Conservation (phyloP, 164 flowering plant genomes). For the Dillenia turbinata region DNA sequence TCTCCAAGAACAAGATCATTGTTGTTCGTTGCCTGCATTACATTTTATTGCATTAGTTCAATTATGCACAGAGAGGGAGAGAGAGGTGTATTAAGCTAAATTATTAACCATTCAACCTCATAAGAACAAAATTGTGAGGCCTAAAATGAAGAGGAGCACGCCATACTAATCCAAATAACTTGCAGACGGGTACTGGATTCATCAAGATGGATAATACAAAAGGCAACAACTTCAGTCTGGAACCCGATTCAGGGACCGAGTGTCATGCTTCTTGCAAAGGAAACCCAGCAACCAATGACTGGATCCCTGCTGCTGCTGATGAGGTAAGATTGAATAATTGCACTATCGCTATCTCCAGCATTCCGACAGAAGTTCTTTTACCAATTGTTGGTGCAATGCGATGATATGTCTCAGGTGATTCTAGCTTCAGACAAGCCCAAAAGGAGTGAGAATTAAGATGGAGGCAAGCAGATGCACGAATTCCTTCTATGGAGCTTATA, state of each 20-base stretch:
- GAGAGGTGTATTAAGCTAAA: too few species aligned
- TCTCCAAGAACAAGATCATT: too few species aligned
- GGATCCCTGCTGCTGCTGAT: slow-evolving; percentile 62
- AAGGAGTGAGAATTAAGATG: slow-evolving; percentile 54
- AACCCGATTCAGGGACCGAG: slow-evolving; percentile 21
- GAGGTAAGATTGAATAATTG: slow-evolving; percentile 19
- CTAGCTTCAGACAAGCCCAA: slow-evolving; percentile 49
- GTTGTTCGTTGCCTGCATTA: too few species aligned
- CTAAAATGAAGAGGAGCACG: too few species aligned
- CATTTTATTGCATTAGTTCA: too few species aligned
- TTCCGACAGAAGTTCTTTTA: too few species aligned
- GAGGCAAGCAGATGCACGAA: background rate
- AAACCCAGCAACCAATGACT: slow-evolving; percentile 92
- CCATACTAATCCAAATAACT: background rate
- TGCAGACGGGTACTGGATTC: slow-evolving; percentile 87
- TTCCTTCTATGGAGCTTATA: too few species aligned
- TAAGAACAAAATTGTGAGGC: too few species aligned
- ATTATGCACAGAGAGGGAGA: too few species aligned
- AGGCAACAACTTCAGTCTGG: slow-evolving; percentile 30
- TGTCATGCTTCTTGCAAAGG: slow-evolving; percentile 53
- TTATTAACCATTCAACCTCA: too few species aligned
- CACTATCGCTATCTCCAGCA: too few species aligned
- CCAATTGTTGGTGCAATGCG: too few species aligned
- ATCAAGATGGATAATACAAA: slow-evolving; percentile 47
- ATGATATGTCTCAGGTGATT: slow-evolving; percentile 26